These are phyloP conservation scores for Naganishia randhawae DNA, from an alignment of 768 basidiomycete genomes.

Conservation along the genomic window DNA sequence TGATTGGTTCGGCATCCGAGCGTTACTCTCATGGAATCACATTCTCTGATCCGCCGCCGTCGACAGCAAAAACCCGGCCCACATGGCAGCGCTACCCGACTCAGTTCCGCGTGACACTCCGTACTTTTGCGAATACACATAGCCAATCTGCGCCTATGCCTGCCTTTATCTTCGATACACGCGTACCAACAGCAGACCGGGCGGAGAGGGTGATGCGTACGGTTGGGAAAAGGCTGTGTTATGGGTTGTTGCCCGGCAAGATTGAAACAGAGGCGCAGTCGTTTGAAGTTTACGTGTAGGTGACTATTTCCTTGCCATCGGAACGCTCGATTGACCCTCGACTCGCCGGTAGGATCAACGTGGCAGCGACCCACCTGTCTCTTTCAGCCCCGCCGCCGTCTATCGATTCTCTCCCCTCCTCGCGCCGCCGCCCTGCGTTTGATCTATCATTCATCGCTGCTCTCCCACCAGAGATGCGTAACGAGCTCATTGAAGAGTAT, in stretches of 20 bases:
- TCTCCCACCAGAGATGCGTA: conserved; percentile 17
- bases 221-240: background rate
- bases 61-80: background rate
- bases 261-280: background rate
- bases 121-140: conserved; percentile 10
- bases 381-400: conserved; percentile 23
- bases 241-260: conserved; percentile 12
- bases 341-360: conserved; percentile 23
- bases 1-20: conserved; percentile 8
- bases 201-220: conserved; percentile 13
- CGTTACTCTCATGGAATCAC: background rate
- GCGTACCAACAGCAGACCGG: background rate
- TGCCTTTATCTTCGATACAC: conserved; percentile 23
- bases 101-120: conserved; percentile 25
- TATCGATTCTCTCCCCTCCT: background rate
- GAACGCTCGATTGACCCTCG: background rate
- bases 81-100: conserved; percentile 29
- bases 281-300: conserved; percentile 31
- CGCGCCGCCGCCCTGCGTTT: background rate
- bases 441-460: conserved; percentile 15
- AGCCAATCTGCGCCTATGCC: conserved; percentile 19
- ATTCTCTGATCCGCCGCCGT: background rate
- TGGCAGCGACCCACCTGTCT: conserved; percentile 14
- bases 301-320: background rate
- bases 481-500: conserved; percentile 4